Percentiles rank a stretch among this genome's conserved stretches.
These are phyloP conservation scores for Trametes sp. DNA, from an alignment of 1,284 basidiomycete genomes.

Conservation along the genomic window DNA sequence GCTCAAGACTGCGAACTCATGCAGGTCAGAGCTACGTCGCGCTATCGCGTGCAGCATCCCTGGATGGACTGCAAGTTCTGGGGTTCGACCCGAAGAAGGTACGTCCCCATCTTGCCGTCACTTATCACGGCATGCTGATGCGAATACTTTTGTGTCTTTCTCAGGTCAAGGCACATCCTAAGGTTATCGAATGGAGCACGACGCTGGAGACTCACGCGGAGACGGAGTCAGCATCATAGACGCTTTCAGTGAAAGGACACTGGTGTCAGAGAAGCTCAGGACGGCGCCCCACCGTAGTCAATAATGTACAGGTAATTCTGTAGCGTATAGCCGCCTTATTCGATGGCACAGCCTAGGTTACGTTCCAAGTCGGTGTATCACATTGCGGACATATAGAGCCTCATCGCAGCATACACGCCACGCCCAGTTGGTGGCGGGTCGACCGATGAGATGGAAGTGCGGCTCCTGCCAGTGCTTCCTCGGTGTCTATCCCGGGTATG, in stretches of 20 bases:
- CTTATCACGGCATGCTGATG: not conserved
- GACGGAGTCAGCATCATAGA: not conserved
- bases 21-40: conserved; percentile 94
- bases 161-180: conserved; percentile 75
- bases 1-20: not conserved
- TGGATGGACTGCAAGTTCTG: conserved; percentile 91
- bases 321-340: conserved; percentile 1
- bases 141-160: not conserved
- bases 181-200: conserved; percentile 72
- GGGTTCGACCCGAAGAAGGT: conserved; percentile 87
- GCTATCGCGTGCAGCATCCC: conserved; percentile 90
- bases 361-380: no score
- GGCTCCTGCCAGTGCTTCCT: no score
- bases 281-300: not conserved
- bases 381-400: no score
- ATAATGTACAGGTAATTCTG: conserved; percentile 18
- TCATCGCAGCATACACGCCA: no score
- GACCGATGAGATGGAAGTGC: no score
- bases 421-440: no score
- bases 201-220: conserved; percentile 53
- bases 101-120: conserved; percentile 17
- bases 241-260: not conserved
- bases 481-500: no score
- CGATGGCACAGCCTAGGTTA: not conserved
- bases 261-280: no score